Evolutionary conservation across 2,329 filamentous ascomycete genomes (phyloP), one percentile per base, ranked within the genome.

Genomic region (Colletotrichum somersetense): DNA sequence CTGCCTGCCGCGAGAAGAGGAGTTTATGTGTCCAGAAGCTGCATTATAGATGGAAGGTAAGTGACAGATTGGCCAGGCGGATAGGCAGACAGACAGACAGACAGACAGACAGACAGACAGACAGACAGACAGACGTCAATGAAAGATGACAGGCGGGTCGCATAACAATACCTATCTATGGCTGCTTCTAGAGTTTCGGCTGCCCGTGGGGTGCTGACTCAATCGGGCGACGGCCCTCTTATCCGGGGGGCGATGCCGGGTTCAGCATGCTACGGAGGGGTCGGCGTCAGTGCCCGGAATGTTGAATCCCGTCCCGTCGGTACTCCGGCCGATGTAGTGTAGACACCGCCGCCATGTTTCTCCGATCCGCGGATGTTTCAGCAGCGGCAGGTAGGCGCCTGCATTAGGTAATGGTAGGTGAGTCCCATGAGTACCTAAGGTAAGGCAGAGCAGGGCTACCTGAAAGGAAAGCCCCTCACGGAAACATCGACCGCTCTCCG

Each of bases 401-500:
- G 5, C 42, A 16, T 40, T 40, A 40, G 3, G 10, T 40, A 12
- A 11, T 14, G 11, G 38, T 18, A n/a, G 16, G 40, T 18, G 20
- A 5, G 35, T 10, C 10, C 10, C 35, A 11, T 18, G 16, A 30
- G 30, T 30, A 30, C 30, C 30, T 30, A 30, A 30, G 30, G 14
- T 18, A 16, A 42, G 42, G 6, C 6, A 46, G 10, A 1, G 35
- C 11, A 10, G 12, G 14, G 26, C 26, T 42, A 42, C 40, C 5
- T 20, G 1, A 5, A 48, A 48, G 4, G 44, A 20, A 42, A 48
- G 20, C 50, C 38, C 62, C 35, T 56, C 40, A 46, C 62, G 30
- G 44, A 65, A 65, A 57, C 62, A 57, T 46, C n/a, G 35, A 62
- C 61, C 35, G 46, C 33, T 40, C 40, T 40, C 61, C 46, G 42